Evolutionary conservation across 306 rosid species (phyloP).

Genomic region (Cucurbita ficifolia): DNA sequence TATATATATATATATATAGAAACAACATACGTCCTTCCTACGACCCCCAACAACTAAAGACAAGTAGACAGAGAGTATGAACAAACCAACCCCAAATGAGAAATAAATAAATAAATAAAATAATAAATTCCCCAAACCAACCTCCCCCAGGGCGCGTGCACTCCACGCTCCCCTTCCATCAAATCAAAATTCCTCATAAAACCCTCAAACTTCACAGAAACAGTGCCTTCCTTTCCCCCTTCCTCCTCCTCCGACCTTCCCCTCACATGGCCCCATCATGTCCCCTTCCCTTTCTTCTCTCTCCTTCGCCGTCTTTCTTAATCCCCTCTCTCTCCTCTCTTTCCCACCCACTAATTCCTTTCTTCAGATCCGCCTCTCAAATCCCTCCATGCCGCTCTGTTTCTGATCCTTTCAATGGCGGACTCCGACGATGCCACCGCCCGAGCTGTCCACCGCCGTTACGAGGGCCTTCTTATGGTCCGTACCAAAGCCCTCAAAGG

Average conservation of each 20-base stretch:
- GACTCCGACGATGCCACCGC: conserved; percentile 49
- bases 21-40: not conserved
- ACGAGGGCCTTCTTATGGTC: conserved; percentile 63
- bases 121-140: not conserved
- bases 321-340: not conserved
- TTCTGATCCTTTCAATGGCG: not conserved
- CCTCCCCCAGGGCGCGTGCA: not conserved
- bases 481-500: conserved; percentile 78
- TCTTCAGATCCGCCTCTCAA: not conserved
- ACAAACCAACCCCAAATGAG: not conserved
- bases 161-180: not conserved
- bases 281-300: not conserved
- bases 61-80: not conserved
- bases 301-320: not conserved
- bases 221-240: not conserved
- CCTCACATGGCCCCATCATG: conserved; percentile 1
- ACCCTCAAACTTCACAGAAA: not conserved
- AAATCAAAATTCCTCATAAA: not conserved
- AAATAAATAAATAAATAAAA: not conserved
- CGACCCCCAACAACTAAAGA: not conserved
- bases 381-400: not conserved
- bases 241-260: not conserved
- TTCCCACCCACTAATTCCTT: not conserved
- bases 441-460: conserved; percentile 54
- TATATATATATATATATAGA: too few relatives aligned